A percentile compares a stretch with the other conserved stretches of the same genome.
Conservation (phyloP, 345 rosid species). For the Eucalyptus sideroxylon region DNA sequence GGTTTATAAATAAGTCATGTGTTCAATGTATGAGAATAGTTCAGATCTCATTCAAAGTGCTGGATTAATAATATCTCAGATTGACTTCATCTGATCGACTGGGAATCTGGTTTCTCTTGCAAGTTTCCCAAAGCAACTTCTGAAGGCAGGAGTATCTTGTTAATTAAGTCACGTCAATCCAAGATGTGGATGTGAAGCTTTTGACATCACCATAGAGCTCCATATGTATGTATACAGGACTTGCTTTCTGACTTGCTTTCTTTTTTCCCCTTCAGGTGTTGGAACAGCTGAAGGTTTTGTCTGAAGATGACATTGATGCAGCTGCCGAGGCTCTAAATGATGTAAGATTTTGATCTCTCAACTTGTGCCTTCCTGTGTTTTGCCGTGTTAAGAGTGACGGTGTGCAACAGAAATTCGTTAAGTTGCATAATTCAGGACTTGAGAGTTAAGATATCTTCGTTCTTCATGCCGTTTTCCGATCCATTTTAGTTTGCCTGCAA, state of each 20-base stretch:
- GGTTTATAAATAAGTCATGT: background rate
- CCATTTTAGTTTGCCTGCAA: background rate
- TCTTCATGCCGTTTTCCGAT: background rate
- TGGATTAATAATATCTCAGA: background rate
- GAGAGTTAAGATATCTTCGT: background rate
- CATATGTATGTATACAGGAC: background rate
- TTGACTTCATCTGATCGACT: background rate
- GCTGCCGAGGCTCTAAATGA: slow-evolving; percentile 81
- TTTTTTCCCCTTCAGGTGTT: slow-evolving; percentile 33
- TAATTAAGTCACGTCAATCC: accelerated
- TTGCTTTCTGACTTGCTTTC: background rate
- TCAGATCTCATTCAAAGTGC: slow-evolving; percentile 1
- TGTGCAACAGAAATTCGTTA: background rate
- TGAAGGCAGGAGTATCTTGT: background rate
- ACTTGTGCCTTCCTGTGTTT: background rate
- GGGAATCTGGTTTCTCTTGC: background rate
- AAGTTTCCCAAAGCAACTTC: background rate
- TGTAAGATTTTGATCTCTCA: slow-evolving; percentile 19
- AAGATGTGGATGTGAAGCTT: background rate
- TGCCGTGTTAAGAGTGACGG: accelerated
- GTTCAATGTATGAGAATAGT: background rate
- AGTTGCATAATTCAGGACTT: background rate
- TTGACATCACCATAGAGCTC: background rate
- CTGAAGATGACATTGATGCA: slow-evolving; percentile 27
- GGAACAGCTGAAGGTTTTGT: slow-evolving; percentile 61